Base-by-base conservation (phyloP, 1,284 basidiomycete species). In the Wolfiporia cocos region DNA sequence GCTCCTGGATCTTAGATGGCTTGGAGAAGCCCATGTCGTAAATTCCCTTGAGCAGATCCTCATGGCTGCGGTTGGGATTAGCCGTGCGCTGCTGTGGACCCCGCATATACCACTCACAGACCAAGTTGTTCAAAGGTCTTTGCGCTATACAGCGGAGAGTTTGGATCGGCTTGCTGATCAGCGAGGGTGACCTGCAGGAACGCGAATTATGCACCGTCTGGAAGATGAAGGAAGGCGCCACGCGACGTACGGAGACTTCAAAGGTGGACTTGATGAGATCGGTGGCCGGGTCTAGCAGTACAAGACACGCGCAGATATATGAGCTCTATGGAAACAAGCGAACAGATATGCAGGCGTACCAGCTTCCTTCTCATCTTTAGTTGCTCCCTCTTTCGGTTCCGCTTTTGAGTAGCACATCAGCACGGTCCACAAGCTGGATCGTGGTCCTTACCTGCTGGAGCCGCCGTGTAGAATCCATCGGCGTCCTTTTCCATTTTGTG, bases 1-100 rank as follows among this genome's bases (percentile, higher is more conserved):
- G 86, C 71, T 98, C 96, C 70, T 99, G 96, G 51, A 99, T 99
- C 69, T 99, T 99, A 42, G 93, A 97, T 3, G 96, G 96, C 65
- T 95, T 96, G 42, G 91, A 89, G 67, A 98, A 99, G 31, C 92
- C 92, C 81, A 96, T 89, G 36, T 86, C 85, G 64, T 94, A 97
- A 41, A 99, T 79, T n/a, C 96, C 96, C 65, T 95, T 96, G 50
- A 97, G 77, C 22, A 99, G 74, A 62, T 97, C 89, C 39, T 80
- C 73, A 63, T 91, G 84, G 41, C 92, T 95, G 59, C 30, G 23
- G 24, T 34, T 33, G 59, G 30, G 23, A 28, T 34, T 33, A 43
- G 34, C 24, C 17, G 32, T 35, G 40, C 35, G 28, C 38, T 21
- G 21, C 29, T 31, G 20, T 22, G 10, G 18, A 21, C 26, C 17